phyloP scores from a whole-genome alignment of 306 rosid species.

The Quercus wislizeni region DNA sequence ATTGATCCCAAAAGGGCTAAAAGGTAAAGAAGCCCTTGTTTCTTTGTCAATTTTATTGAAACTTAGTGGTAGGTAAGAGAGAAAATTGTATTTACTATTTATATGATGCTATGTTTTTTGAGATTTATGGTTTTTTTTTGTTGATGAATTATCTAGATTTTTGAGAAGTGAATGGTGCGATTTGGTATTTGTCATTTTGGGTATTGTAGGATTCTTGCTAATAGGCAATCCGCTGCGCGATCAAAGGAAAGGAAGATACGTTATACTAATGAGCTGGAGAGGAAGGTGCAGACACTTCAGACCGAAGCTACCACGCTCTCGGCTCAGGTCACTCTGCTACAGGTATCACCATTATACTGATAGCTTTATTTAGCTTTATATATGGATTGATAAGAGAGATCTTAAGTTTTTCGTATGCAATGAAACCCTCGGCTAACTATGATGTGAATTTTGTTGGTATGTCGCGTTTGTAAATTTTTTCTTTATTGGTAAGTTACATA shows the following conservation, averaged over 20 bases:
- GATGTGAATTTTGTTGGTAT: slow-evolving; percentile 5
- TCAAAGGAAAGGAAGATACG: slow-evolving; percentile 95
- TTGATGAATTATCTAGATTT: background rate
- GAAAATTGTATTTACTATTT: background rate
- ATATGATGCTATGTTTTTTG: background rate
- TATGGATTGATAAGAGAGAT: slow-evolving; percentile 2
- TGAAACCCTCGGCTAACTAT: slow-evolving; percentile 14
- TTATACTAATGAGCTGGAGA: slow-evolving; percentile 85
- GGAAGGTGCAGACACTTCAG: slow-evolving; percentile 96
- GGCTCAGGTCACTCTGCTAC: slow-evolving; percentile 86
- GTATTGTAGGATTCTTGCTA: slow-evolving; percentile 74
- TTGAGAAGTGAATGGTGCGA: slow-evolving; percentile 9
- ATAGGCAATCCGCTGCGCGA: slow-evolving; percentile 94
- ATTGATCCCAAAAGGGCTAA: slow-evolving; percentile 92
- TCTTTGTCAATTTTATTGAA: no score
- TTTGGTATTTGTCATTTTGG: slow-evolving; percentile 8
- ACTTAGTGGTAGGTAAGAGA: no score
- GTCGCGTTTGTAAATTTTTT: background rate
- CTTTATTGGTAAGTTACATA: no score
- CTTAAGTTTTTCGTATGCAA: slow-evolving; percentile 9
- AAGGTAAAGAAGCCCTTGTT: slow-evolving; percentile 39
- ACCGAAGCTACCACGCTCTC: slow-evolving; percentile 94
- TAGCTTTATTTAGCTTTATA: slow-evolving; percentile 14
- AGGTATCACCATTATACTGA: slow-evolving; percentile 48
- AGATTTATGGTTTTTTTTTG: background rate